phyloP scores from a whole-genome alignment of 129 eudicot species.

The Chrysanthemum lavandulifolium region DNA sequence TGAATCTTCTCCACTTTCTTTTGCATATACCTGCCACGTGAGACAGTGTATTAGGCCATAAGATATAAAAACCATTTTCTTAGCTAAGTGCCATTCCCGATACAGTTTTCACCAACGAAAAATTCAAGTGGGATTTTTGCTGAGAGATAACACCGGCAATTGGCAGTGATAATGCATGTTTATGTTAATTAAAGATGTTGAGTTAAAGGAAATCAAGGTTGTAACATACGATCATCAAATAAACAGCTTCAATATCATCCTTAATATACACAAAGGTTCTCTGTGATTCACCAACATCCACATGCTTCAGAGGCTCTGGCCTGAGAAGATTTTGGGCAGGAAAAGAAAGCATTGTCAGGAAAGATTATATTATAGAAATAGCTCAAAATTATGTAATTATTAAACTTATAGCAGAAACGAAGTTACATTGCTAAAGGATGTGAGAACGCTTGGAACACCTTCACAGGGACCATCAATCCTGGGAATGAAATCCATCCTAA shows the following conservation, averaged over 20 bases:
- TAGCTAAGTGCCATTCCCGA: no score
- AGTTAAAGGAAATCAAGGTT: neutral
- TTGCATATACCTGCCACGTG: no score
- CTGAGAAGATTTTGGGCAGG: no score
- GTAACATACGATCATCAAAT: constrained; percentile 80
- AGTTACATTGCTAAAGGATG: constrained; percentile 90
- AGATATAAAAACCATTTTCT: no score
- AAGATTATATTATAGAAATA: neutral
- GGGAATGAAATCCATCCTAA: constrained; percentile 97
- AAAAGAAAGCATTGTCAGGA: neutral
- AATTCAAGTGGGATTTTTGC: constrained; percentile 70
- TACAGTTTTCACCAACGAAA: no score
- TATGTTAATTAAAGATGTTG: no score
- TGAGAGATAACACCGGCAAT: constrained; percentile 18
- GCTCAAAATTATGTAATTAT: neutral
- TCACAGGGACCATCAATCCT: constrained; percentile 98
- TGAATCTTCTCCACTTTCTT: no score
- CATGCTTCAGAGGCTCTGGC: constrained; percentile 96
- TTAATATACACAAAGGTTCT: constrained; percentile 93
- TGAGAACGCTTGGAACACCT: constrained; percentile 95
- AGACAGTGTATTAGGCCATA: no score
- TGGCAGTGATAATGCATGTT: neutral
- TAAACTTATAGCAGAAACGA: neutral
- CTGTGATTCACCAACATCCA: constrained; percentile 94
- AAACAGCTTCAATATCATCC: constrained; percentile 97